phyloP scores from a whole-genome alignment of 2,329 filamentous ascomycete genomes.

The Knufia petricola region DNA sequence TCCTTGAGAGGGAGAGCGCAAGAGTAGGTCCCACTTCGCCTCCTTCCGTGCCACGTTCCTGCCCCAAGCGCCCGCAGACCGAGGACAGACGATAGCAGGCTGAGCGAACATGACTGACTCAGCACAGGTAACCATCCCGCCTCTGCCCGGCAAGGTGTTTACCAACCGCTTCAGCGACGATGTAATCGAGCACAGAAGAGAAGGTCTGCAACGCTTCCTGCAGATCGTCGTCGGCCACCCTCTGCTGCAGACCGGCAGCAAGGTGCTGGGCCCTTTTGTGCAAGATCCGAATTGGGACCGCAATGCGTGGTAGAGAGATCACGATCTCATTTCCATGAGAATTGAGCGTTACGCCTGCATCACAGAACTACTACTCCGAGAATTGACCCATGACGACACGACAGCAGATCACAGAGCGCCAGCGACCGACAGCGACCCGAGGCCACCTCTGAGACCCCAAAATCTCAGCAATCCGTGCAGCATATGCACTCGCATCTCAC shows the following conservation, averaged over 20 bases:
- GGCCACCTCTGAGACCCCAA: too few relatives aligned
- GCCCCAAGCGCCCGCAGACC: too few relatives aligned
- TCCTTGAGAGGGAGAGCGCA: conserved; percentile 88
- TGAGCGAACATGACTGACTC: background rate
- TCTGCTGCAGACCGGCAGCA: conserved; percentile 91
- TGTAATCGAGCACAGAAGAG: conserved; percentile 87
- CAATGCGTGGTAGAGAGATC: conserved; percentile 59
- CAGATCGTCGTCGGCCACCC: conserved; percentile 97
- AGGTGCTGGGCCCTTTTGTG: conserved; percentile 91
- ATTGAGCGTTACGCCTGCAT: background rate
- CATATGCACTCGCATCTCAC: too few relatives aligned
- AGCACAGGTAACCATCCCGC: conserved; percentile 71
- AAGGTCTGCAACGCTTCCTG: conserved; percentile 87
- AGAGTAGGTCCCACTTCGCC: conserved; percentile 7
- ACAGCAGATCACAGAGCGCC: too few relatives aligned
- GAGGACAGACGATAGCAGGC: conserved; percentile 31
- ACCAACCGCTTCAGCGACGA: conserved; percentile 97
- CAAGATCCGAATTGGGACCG: conserved; percentile 87
- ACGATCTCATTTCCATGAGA: background rate
- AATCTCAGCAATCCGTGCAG: too few relatives aligned
- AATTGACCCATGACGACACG: too few relatives aligned
- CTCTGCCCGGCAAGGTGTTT: conserved; percentile 92
- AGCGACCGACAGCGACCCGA: too few relatives aligned
- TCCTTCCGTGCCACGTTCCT: background rate
- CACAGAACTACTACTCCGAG: background rate